Percentiles rank a stretch among this genome's conserved stretches.
Conservation (phyloP, 129 eudicot genomes). For the Artemisia tridentata region DNA sequence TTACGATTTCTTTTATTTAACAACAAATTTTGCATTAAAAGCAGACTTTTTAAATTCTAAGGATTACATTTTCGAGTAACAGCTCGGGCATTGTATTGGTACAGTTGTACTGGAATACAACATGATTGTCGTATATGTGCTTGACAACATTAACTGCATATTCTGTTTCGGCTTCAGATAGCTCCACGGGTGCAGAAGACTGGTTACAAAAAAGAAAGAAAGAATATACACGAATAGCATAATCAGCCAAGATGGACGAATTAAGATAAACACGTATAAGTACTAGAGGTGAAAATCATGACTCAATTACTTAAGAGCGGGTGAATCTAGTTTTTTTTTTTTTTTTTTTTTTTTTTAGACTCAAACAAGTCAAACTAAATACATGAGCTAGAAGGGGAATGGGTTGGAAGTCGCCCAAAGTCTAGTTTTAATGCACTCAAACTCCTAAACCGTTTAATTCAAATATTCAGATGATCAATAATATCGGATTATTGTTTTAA, state of each 20-base stretch:
- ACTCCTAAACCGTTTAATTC: too few relatives aligned
- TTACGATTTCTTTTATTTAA: not conserved
- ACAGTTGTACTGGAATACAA: conserved; percentile 95
- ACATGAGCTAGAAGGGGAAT: too few relatives aligned
- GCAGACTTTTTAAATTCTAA: not conserved
- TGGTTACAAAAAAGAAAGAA: conserved; percentile 31
- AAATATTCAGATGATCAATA: too few relatives aligned
- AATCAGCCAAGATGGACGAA: conserved; percentile 14
- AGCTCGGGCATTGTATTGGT: conserved; percentile 95
- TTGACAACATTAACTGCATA: conserved; percentile 90
- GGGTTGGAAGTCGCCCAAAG: too few relatives aligned
- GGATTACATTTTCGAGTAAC: conserved; percentile 75
- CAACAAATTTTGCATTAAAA: not conserved
- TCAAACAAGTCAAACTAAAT: too few relatives aligned
- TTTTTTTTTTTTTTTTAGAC: too few relatives aligned
- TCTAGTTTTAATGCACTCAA: too few relatives aligned
- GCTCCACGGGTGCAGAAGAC: conserved; percentile 97
- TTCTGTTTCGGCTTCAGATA: conserved; percentile 96
- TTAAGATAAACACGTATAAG: not conserved
- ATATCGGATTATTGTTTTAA: too few relatives aligned
- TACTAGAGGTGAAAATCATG: not conserved
- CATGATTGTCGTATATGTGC: conserved; percentile 78
- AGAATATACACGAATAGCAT: conserved; percentile 2
- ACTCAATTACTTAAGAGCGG: too few relatives aligned
- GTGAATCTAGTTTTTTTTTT: too few relatives aligned